Percentiles rank a stretch among this genome's conserved stretches.
Conservation (phyloP, 306 rosid species). For the Phaseolus lunatus region DNA sequence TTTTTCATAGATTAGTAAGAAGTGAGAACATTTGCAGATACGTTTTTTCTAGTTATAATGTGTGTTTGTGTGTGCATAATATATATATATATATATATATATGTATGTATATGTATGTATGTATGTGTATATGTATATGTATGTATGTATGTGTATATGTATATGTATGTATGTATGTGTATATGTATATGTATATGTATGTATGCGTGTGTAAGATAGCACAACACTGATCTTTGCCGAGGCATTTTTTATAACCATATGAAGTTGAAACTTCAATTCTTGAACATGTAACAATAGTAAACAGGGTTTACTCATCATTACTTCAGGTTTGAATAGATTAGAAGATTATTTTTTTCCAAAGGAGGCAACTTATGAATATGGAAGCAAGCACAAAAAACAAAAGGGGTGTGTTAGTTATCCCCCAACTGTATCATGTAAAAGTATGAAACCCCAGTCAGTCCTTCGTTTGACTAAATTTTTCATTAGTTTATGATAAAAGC, state of each 20-base stretch:
- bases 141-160: too few species aligned
- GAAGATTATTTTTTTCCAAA: neutral
- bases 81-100: too few species aligned
- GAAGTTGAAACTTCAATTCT: slow-evolving; percentile 15
- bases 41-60: neutral
- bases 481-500: neutral
- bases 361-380: neutral
- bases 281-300: neutral
- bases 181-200: too few species aligned
- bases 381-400: neutral
- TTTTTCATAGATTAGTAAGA: neutral
- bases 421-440: neutral
- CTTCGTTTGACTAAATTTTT: neutral
- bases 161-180: too few species aligned
- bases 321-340: neutral
- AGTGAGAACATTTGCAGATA: neutral
- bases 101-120: too few species aligned
- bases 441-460: neutral
- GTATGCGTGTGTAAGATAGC: neutral
- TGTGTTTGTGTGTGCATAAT: too few species aligned
- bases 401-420: neutral
- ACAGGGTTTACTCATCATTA: neutral
- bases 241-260: neutral
- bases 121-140: too few species aligned
- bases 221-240: neutral